phyloP scores from a whole-genome alignment of 768 basidiomycete species.

The Dioszegia hungarica region DNA sequence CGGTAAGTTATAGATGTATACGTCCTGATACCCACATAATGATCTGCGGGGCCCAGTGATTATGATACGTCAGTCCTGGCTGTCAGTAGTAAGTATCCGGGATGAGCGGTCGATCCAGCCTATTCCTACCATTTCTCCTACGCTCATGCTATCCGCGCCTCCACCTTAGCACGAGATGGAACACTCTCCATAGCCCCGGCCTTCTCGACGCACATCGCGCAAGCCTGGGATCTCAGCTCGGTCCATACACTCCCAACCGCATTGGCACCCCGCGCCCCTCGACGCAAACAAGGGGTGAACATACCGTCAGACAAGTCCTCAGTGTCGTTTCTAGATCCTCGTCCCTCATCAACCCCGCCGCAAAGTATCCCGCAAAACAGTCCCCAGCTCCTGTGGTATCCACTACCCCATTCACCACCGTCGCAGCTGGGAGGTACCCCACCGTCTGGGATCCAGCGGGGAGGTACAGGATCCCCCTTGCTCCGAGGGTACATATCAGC shows the following conservation, averaged over 20 bases:
- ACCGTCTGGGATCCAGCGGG: background rate
- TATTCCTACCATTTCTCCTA: no score
- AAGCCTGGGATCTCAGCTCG: slow-evolving; percentile 29
- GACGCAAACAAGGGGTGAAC: no score
- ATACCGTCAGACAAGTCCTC: slow-evolving; percentile 39
- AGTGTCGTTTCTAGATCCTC: slow-evolving; percentile 26
- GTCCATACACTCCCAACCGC: background rate
- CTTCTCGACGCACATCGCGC: slow-evolving; percentile 48
- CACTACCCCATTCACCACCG: slow-evolving; percentile 26
- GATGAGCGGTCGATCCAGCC: no score
- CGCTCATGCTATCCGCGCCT: background rate
- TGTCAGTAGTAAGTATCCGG: no score
- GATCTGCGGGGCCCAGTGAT: no score
- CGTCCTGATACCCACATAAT: no score
- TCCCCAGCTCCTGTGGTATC: slow-evolving; percentile 50
- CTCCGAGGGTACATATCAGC: slow-evolving; percentile 45
- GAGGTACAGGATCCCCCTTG: slow-evolving; percentile 34
- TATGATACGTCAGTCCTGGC: no score
- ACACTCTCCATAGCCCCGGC: slow-evolving; percentile 44
- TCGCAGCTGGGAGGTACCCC: slow-evolving; percentile 35
- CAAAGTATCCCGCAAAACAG: slow-evolving; percentile 48
- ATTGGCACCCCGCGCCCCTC: no score
- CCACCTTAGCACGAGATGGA: slow-evolving; percentile 8
- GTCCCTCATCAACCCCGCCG: slow-evolving; percentile 40
- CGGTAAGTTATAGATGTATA: no score